Conservation (phyloP, 78 protist species). For the Carpediemonas membranifera region DNA sequence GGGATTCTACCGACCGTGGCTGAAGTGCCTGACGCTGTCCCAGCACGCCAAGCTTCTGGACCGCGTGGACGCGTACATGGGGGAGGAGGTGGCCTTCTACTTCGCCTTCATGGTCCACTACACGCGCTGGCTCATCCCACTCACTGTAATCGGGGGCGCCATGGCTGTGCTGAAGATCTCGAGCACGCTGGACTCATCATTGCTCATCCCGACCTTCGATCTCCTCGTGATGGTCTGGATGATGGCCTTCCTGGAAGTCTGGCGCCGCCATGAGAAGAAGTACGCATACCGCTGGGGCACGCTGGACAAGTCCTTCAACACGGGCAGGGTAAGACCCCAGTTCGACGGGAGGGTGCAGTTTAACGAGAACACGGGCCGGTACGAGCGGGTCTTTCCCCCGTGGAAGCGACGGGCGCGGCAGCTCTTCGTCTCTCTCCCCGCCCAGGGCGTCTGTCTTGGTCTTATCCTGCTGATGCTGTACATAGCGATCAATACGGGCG, state of each 20-base stretch:
- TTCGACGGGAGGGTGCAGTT: not conserved
- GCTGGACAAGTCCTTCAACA: not conserved
- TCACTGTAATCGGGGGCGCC: not conserved
- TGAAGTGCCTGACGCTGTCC: too few relatives aligned
- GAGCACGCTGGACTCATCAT: too few relatives aligned
- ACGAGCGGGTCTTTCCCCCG: not conserved
- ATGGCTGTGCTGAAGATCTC: not conserved
- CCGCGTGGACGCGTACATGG: constrained; percentile 7
- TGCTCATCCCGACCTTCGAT: not conserved
- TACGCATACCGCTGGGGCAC: constrained; percentile 3
- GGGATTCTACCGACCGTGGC: too few relatives aligned
- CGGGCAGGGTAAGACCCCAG: not conserved
- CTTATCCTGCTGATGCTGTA: too few relatives aligned
- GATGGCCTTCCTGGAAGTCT: constrained; percentile 23
- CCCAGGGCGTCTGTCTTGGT: too few relatives aligned
- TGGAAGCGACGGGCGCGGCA: too few relatives aligned
- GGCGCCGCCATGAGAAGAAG: constrained; percentile 20
- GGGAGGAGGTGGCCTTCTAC: constrained; percentile 21
- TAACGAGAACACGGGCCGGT: not conserved
- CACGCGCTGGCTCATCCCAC: constrained; percentile 1
- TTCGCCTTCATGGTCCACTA: constrained; percentile 12
- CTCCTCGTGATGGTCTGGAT: not conserved
- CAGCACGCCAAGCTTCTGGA: not conserved
- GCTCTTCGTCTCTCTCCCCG: too few relatives aligned
- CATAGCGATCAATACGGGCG: too few relatives aligned